These are phyloP conservation scores for Podaxis sp. DNA, from an alignment of 768 basidiomycete species.

Conservation along the genomic window DNA sequence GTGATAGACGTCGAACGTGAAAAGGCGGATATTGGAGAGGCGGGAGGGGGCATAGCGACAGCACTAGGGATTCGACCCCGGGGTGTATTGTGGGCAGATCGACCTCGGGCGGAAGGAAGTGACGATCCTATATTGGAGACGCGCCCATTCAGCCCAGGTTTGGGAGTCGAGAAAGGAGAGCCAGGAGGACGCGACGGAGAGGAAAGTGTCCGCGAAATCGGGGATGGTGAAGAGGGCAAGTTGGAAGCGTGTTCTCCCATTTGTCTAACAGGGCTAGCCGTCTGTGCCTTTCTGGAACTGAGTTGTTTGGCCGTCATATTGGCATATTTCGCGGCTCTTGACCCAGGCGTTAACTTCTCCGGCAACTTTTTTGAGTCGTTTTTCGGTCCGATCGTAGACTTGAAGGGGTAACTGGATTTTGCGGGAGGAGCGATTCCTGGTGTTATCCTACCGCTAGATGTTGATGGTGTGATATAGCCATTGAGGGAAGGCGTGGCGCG, in stretches of 20 bases:
- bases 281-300: conserved; percentile 34
- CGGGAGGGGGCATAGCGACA: conserved; percentile 79
- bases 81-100: conserved; percentile 50
- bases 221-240: conserved; percentile 26
- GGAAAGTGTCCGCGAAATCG: conserved; percentile 29
- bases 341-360: conserved; percentile 69
- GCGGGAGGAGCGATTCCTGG: conserved; percentile 34
- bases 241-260: conserved; percentile 21
- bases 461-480: conserved; percentile 49
- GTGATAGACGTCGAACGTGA: conserved; percentile 19
- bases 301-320: conserved; percentile 84
- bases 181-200: conserved; percentile 43
- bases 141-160: conserved; percentile 36
- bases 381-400: conserved; percentile 27
- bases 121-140: conserved; percentile 28
- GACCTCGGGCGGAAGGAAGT: conserved; percentile 26
- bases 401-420: conserved; percentile 25
- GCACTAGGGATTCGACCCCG: conserved; percentile 65
- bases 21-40: conserved; percentile 42
- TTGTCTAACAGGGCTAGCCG: conserved; percentile 4
- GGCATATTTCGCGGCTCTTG: conserved; percentile 79
- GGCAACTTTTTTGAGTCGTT: conserved; percentile 26
- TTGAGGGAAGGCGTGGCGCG: conserved; percentile 36
- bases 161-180: conserved; percentile 71
- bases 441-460: conserved; percentile 31